Conservation (phyloP, 1,284 basidiomycete genomes). For the Ustilago bromivora region DNA sequence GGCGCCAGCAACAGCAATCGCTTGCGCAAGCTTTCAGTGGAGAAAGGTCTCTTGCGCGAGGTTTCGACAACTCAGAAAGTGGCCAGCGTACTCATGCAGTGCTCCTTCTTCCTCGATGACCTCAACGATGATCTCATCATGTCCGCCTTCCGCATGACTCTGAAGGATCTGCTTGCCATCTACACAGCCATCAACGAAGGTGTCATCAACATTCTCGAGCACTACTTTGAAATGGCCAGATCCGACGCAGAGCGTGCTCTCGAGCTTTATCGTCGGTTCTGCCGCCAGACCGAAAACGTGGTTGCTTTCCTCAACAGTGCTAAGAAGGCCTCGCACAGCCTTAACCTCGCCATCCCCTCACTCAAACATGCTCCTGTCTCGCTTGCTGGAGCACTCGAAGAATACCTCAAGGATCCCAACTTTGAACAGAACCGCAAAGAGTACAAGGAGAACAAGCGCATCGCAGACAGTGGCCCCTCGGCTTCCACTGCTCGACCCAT, state of each 20-base stretch:
- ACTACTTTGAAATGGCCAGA: slow-evolving; percentile 99
- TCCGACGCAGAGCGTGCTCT: slow-evolving; percentile 88
- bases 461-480: slow-evolving; percentile 75
- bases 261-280: slow-evolving; percentile 91
- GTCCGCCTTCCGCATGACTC: slow-evolving; percentile 90
- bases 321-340: slow-evolving; percentile 87
- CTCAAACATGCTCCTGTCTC: slow-evolving; percentile 95
- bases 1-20: slow-evolving; percentile 72
- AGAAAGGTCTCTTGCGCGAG: slow-evolving; percentile 93
- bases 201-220: slow-evolving; percentile 91
- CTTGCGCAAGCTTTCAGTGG: slow-evolving; percentile 89
- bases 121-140: slow-evolving; percentile 90
- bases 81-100: slow-evolving; percentile 87
- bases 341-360: slow-evolving; percentile 93
- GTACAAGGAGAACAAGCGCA: slow-evolving; percentile 87
- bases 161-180: slow-evolving; percentile 93
- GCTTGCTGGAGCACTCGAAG: slow-evolving; percentile 89
- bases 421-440: slow-evolving; percentile 93
- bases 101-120: slow-evolving; percentile 94
- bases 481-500: slow-evolving; percentile 21
- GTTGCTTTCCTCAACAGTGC: slow-evolving; percentile 95
- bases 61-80: slow-evolving; percentile 89
- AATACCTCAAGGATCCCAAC: slow-evolving; percentile 94
- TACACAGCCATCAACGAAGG: slow-evolving; percentile 98
- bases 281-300: slow-evolving; percentile 91